phyloP scores from a whole-genome alignment of 371 early-diverging fungal species.

The Sanchytrium tribonematis region DNA sequence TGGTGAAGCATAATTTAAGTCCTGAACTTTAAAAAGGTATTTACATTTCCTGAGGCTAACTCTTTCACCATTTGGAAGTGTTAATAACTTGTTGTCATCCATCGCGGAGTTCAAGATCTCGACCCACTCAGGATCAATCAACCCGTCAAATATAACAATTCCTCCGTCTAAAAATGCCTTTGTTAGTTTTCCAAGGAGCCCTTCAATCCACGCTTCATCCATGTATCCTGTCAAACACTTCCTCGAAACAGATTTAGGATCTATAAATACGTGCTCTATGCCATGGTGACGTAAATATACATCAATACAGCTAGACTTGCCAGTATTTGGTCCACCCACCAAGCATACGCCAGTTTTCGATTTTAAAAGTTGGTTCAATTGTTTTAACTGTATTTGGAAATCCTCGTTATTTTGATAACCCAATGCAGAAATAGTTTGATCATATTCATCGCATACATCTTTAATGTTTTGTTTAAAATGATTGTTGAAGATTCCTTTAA shows the following conservation, averaged over 20 bases:
- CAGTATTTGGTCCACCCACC: background rate
- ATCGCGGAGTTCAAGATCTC: slow-evolving; percentile 25
- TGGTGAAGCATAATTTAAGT: slow-evolving; percentile 24
- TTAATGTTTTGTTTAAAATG: background rate
- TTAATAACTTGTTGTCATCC: slow-evolving; percentile 17
- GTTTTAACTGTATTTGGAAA: too few relatives aligned
- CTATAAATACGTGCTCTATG: slow-evolving; percentile 4
- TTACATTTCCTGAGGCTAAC: slow-evolving; percentile 26
- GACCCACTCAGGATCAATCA: slow-evolving; percentile 26
- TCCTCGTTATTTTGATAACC: background rate
- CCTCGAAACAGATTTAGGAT: slow-evolving; percentile 23
- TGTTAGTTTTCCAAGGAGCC: slow-evolving; percentile 23
- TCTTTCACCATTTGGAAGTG: slow-evolving; percentile 26
- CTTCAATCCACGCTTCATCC: slow-evolving; percentile 27
- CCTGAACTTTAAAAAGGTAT: slow-evolving; percentile 24
- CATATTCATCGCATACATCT: too few relatives aligned
- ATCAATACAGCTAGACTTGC: background rate
- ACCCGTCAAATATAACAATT: slow-evolving; percentile 25
- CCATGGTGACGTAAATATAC: background rate
- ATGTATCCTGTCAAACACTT: slow-evolving; percentile 19
- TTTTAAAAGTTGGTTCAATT: too few relatives aligned
- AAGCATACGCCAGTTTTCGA: background rate
- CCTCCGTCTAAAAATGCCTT: slow-evolving; percentile 17
- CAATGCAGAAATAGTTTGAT: background rate
- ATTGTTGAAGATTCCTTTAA: background rate